Evolutionary conservation across 2,329 filamentous ascomycete species (phyloP).

Genomic region (Ceratocystis colombiana): DNA sequence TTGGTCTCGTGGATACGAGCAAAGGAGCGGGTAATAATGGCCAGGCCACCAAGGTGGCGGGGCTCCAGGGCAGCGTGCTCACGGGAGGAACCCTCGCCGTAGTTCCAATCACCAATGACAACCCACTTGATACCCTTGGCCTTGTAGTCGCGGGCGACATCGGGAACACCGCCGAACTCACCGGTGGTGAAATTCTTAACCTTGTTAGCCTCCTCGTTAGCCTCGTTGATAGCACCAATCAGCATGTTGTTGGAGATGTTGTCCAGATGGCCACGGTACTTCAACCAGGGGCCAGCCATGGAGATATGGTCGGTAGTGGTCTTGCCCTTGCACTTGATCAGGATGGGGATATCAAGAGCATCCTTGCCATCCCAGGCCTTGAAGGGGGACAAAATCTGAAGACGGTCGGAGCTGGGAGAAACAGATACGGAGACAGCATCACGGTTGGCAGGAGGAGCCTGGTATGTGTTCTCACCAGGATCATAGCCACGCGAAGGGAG

Average conservation of each 20-base stretch:
- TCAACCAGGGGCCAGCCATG: slow-evolving; percentile 93
- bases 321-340: slow-evolving; percentile 96
- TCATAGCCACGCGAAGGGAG: slow-evolving; percentile 79
- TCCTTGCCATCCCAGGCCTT: slow-evolving; percentile 86
- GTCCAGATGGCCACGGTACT: slow-evolving; percentile 97
- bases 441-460: slow-evolving; percentile 80
- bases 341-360: slow-evolving; percentile 68
- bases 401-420: slow-evolving; percentile 80
- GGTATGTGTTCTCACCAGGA: slow-evolving; percentile 86
- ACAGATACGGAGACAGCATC: slow-evolving; percentile 65
- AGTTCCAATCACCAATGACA: slow-evolving; percentile 98
- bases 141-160: slow-evolving; percentile 97
- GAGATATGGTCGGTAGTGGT: slow-evolving; percentile 96
- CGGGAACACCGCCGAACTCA: slow-evolving; percentile 79
- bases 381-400: slow-evolving; percentile 85
- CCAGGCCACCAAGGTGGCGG: slow-evolving; percentile 89
- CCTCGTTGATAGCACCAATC: slow-evolving; percentile 92
- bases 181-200: slow-evolving; percentile 81
- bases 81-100: slow-evolving; percentile 93
- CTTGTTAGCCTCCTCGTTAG: slow-evolving; percentile 96
- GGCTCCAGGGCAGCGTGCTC: slow-evolving; percentile 98
- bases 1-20: slow-evolving; percentile 99
- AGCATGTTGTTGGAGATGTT: slow-evolving; percentile 99
- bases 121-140: slow-evolving; percentile 93
- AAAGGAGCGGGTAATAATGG: slow-evolving; percentile 91